A percentile compares a stretch with the other conserved stretches of the same genome.
phyloP scores from a whole-genome alignment of 176 grass and related monocot species.

The Thinopyrum elongatum region DNA sequence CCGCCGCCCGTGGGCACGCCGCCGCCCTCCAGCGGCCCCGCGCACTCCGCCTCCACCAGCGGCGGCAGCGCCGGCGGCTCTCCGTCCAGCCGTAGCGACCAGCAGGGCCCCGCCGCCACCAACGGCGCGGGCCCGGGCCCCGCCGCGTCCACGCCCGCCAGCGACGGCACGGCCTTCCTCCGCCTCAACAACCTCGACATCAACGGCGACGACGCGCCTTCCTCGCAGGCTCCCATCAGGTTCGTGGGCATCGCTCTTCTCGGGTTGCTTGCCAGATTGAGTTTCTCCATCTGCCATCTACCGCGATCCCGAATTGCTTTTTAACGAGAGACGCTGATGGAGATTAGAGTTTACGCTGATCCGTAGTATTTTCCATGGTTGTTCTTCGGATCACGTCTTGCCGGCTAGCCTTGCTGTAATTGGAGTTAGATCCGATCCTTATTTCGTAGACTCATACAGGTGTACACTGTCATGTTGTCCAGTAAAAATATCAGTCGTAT shows the following conservation, averaged over 20 bases:
- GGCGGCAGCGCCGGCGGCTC: conserved; percentile 61
- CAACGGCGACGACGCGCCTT: conserved; percentile 68
- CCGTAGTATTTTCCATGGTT: not conserved
- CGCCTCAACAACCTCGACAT: conserved; percentile 74
- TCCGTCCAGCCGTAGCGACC: conserved; percentile 65
- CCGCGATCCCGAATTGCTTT: not conserved
- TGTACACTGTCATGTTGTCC: not conserved
- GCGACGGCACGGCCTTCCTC: conserved; percentile 61
- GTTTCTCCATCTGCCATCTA: not conserved
- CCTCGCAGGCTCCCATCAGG: conserved; percentile 64
- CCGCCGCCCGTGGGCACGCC: not conserved
- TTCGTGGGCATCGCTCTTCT: conserved; percentile 22
- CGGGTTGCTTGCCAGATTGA: not conserved
- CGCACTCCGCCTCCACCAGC: conserved; percentile 74
- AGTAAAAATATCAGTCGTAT: not conserved
- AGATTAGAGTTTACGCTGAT: not conserved
- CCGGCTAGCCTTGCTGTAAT: not conserved
- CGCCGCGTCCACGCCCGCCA: conserved; percentile 48
- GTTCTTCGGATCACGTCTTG: not conserved
- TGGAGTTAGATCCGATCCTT: not conserved
- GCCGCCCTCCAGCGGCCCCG: conserved; percentile 40
- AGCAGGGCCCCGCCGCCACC: conserved; percentile 16
- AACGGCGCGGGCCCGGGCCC: not conserved
- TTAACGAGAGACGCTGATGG: not conserved
- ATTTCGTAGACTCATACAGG: not conserved